These are phyloP conservation scores for Scheffersomyces amazonensis DNA, from an alignment of 805 yeast genomes.

Conservation along the genomic window DNA sequence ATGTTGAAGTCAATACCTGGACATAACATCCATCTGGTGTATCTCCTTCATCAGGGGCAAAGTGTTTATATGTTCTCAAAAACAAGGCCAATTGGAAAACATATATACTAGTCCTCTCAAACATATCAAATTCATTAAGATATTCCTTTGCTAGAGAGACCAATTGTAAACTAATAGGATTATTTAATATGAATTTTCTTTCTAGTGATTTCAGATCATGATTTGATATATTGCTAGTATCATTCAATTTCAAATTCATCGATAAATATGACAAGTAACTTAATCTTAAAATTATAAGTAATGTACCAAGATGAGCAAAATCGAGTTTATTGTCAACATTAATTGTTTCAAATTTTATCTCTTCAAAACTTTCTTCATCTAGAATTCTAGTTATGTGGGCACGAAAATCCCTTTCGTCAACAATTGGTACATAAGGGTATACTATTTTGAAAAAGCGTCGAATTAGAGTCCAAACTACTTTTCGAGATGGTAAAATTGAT, in stretches of 20 bases:
- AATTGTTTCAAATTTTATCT: conserved; percentile 20
- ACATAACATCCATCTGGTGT: conserved; percentile 39
- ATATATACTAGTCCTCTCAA: conserved; percentile 31
- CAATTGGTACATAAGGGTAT: conserved; percentile 48
- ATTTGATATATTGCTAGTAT: conserved; percentile 19
- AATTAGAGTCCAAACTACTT: conserved; percentile 38
- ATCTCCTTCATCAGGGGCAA: conserved; percentile 41
- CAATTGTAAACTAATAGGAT: conserved; percentile 46
- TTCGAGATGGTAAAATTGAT: conserved; percentile 35
- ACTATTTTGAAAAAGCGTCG: conserved; percentile 40
- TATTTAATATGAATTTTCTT: conserved; percentile 36
- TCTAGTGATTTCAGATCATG: conserved; percentile 19
- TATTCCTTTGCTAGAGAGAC: conserved; percentile 53
- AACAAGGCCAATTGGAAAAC: conserved; percentile 29
- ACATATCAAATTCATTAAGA: conserved; percentile 50
- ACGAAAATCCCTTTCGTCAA: conserved; percentile 39
- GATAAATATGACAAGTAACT: conserved; percentile 34
- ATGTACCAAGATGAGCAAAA: conserved; percentile 36
- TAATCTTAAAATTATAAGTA: conserved; percentile 42
- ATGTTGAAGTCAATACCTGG: conserved; percentile 20
- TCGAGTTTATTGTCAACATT: conserved; percentile 37
- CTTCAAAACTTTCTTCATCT: conserved; percentile 26
- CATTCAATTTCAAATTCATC: conserved; percentile 23
- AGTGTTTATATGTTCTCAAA: conserved; percentile 25
- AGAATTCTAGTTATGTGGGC: conserved; percentile 27